phyloP scores from a whole-genome alignment of 257 asterid genomes.

The Solanum okadae region DNA sequence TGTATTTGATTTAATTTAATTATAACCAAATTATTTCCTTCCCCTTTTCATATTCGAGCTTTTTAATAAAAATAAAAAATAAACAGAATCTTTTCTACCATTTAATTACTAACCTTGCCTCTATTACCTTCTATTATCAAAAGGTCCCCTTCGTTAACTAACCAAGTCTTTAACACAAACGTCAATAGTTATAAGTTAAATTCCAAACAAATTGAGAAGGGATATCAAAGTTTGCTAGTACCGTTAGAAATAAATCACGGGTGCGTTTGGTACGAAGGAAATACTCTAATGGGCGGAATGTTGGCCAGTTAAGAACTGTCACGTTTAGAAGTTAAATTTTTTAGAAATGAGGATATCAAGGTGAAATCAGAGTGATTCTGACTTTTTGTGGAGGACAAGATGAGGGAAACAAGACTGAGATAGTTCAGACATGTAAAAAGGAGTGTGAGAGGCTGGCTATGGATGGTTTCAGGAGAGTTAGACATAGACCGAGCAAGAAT shows the following conservation, averaged over 20 bases:
- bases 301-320: not conserved
- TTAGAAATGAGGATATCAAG: not conserved
- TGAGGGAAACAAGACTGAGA: not conserved
- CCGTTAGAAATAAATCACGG: not conserved
- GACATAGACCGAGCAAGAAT: not conserved
- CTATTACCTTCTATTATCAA: not conserved
- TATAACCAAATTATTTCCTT: not conserved
- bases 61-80: too few species aligned
- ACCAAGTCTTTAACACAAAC: not conserved
- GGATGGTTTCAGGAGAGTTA: not conserved
- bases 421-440: not conserved
- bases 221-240: not conserved
- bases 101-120: not conserved
- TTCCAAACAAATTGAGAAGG: not conserved
- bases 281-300: not conserved
- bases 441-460: not conserved
- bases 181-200: not conserved
- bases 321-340: too few species aligned
- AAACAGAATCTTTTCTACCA: not conserved
- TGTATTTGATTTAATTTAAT: not conserved
- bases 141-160: not conserved
- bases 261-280: not conserved
- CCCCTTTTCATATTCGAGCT: not conserved
- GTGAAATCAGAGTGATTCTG: not conserved
- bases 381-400: not conserved